Conservation (phyloP, 176 grass and related monocot species). For the Carex kokanica region DNA sequence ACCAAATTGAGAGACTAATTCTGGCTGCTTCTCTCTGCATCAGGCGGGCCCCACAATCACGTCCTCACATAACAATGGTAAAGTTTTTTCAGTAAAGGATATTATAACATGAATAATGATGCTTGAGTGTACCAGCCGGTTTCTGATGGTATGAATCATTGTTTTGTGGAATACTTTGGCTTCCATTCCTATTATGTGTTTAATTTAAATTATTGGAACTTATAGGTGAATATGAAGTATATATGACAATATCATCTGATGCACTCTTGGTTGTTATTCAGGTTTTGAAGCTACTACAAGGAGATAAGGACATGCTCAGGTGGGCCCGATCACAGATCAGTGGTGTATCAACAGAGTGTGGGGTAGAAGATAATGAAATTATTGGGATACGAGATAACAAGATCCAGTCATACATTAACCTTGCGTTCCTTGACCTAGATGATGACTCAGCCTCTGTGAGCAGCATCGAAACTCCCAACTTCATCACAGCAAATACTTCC, state of each 20-base stretch:
- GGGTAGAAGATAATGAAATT: constrained; percentile 30
- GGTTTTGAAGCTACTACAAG: constrained; percentile 86
- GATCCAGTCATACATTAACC: constrained; percentile 80
- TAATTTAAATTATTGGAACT: not conserved
- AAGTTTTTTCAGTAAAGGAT: constrained; percentile 5
- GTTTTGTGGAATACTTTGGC: not conserved
- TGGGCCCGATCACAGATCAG: constrained; percentile 62
- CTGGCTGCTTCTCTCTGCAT: constrained; percentile 85
- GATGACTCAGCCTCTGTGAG: constrained; percentile 61
- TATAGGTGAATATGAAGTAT: not conserved
- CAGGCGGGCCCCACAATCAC: constrained; percentile 48
- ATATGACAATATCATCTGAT: not conserved
- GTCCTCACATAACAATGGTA: constrained; percentile 61
- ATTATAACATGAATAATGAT: not conserved
- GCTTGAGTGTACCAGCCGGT: not conserved
- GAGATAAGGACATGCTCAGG: constrained; percentile 44
- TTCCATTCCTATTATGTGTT: not conserved
- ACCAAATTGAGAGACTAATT: constrained; percentile 69
- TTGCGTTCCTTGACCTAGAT: constrained; percentile 68
- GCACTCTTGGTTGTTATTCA: constrained; percentile 9
- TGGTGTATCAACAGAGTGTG: constrained; percentile 6
- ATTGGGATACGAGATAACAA: constrained; percentile 43
- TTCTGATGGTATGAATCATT: not conserved
- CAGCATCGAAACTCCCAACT: constrained; percentile 48
- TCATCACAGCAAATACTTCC: constrained; percentile 56